Percentiles rank a stretch among this genome's conserved stretches.
Evolutionary conservation across 192 early-diverging fungal genomes (phyloP).

Genomic region (Spizellomyces punctatus): DNA sequence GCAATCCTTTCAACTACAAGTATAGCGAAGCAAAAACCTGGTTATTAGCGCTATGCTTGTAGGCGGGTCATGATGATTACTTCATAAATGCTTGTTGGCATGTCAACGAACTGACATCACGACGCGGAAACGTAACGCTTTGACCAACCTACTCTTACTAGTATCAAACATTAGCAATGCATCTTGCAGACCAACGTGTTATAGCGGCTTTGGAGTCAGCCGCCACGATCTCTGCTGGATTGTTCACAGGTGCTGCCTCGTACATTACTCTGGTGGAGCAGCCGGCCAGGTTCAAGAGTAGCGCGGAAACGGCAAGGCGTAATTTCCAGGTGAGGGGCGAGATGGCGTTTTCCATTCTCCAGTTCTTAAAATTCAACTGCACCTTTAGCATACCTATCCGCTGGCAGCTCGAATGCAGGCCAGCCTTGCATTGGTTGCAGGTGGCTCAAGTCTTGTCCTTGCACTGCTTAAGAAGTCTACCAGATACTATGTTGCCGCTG

Average conservation of each 20-base stretch:
- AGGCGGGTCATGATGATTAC: too few species aligned
- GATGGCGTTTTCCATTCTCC: too few species aligned
- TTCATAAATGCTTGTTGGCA: too few species aligned
- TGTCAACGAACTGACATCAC: too few species aligned
- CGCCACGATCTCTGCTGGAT: conserved; percentile 5
- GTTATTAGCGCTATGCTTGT: too few species aligned
- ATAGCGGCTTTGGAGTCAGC: not conserved
- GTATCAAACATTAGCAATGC: not conserved
- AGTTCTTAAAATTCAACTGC: too few species aligned
- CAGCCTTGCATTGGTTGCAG: conserved; percentile 2
- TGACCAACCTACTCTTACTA: too few species aligned
- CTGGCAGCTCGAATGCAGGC: conserved; percentile 15
- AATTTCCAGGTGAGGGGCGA: conserved; percentile 10
- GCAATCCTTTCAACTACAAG: too few species aligned
- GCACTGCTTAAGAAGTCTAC: not conserved
- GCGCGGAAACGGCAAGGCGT: conserved; percentile 3
- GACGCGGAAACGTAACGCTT: too few species aligned
- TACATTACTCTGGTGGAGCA: conserved; percentile 17
- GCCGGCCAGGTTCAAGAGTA: not conserved
- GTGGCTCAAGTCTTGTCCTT: conserved; percentile 8
- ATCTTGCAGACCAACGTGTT: not conserved
- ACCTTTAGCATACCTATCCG: conserved; percentile 6
- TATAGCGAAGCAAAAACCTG: too few species aligned
- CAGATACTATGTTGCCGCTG: conserved; percentile 1
- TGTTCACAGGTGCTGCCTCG: conserved; percentile 19